Percentiles rank a stretch among this genome's conserved stretches.
Conservation (phyloP, 495 filamentous ascomycete genomes). For the Chlorociboria aeruginascens region DNA sequence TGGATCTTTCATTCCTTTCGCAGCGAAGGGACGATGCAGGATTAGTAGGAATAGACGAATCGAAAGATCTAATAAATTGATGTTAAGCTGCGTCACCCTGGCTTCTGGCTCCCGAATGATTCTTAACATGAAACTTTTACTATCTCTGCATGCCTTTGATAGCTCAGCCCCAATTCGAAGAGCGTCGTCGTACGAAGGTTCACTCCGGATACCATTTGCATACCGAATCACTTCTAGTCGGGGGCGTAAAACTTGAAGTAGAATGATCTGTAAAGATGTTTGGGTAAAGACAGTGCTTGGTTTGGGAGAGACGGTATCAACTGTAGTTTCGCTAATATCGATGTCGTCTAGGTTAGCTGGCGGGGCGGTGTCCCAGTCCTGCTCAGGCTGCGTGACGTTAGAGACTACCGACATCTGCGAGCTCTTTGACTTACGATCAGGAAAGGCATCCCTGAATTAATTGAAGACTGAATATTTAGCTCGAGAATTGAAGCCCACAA, state of each 20-base stretch:
- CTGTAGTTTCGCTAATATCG: constrained; percentile 36
- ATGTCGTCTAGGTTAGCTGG: constrained; percentile 47
- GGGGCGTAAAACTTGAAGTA: constrained; percentile 34
- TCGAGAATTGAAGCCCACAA: constrained; percentile 55
- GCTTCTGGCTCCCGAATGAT: constrained; percentile 18
- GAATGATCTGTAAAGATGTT: constrained; percentile 38
- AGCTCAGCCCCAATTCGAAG: constrained; percentile 12
- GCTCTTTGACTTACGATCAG: constrained; percentile 23
- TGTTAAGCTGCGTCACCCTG: constrained; percentile 23
- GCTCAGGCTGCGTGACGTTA: background rate
- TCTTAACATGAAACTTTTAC: constrained; percentile 18
- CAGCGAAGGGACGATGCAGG: constrained; percentile 14
- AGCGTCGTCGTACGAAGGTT: constrained; percentile 37
- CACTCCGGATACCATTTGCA: constrained; percentile 34
- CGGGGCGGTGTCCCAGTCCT: constrained; percentile 29
- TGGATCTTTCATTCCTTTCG: no score
- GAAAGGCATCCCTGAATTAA: constrained; percentile 43
- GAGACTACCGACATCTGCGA: no score
- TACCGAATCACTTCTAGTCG: constrained; percentile 37
- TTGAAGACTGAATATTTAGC: constrained; percentile 40
- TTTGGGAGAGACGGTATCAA: constrained; percentile 21
- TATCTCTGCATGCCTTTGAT: background rate
- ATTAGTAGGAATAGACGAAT: constrained; percentile 30
- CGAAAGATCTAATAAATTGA: constrained; percentile 24
- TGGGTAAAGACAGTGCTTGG: constrained; percentile 28